These are phyloP conservation scores for Globisporangium parvum DNA, from an alignment of 352 stramenopile species.

Conservation along the genomic window DNA sequence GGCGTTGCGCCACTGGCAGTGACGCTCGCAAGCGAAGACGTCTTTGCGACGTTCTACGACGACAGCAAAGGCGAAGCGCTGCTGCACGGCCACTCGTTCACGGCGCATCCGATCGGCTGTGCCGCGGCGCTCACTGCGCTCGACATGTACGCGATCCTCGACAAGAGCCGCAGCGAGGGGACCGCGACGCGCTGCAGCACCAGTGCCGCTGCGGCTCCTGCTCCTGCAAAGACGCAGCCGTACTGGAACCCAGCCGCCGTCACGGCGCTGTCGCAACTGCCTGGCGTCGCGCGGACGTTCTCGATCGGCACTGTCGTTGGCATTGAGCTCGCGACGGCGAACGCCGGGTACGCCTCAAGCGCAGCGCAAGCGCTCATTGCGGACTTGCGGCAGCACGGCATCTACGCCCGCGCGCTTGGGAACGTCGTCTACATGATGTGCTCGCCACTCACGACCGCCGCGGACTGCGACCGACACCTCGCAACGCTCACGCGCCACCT, in stretches of 20 bases:
- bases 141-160: conserved; percentile 81
- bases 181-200: no score
- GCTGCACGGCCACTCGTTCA: conserved; percentile 92
- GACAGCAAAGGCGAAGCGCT: conserved; percentile 83
- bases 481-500: conserved; percentile 37
- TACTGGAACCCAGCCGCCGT: conserved; percentile 61
- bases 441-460: conserved; percentile 61
- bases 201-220: neutral
- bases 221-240: conserved; percentile 11
- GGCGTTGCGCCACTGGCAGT: conserved; percentile 83
- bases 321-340: conserved; percentile 56
- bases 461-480: conserved; percentile 61
- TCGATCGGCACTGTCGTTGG: conserved; percentile 74
- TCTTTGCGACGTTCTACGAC: conserved; percentile 89
- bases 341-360: conserved; percentile 59
- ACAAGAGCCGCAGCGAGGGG: conserved; percentile 8
- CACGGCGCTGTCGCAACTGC: conserved; percentile 38
- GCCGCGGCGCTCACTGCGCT: conserved; percentile 84
- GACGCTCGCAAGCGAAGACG: conserved; percentile 82
- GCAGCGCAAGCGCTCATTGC: conserved; percentile 59
- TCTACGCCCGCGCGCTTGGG: conserved; percentile 75
- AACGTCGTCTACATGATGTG: conserved; percentile 87
- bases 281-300: conserved; percentile 59
- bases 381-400: conserved; percentile 46
- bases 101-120: conserved; percentile 87